phyloP scores from a whole-genome alignment of 2,329 filamentous ascomycete species.

The Pseudogymnoascus sp. region DNA sequence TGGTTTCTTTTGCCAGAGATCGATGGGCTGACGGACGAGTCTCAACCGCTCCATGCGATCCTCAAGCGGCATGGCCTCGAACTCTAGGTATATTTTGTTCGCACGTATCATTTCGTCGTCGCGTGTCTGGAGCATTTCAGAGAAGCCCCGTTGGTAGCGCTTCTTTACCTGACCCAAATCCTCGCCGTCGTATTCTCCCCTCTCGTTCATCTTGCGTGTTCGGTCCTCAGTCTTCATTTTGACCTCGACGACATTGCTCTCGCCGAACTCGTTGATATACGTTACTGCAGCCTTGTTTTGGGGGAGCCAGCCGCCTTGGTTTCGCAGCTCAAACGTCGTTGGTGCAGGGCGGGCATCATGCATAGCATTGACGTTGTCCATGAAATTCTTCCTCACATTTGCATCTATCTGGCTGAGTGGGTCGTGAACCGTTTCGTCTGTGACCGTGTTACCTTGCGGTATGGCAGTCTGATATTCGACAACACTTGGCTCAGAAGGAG shows the following conservation, averaged over 20 bases:
- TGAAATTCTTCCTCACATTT: not conserved
- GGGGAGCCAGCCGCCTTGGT: not conserved
- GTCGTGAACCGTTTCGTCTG: no score
- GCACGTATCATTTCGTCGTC: slow-evolving; percentile 9
- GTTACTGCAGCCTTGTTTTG: not conserved
- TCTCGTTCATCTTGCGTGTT: not conserved
- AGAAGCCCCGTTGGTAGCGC: not conserved
- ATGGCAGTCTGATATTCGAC: not conserved
- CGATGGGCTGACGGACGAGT: not conserved
- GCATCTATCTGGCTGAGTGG: not conserved
- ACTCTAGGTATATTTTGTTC: slow-evolving; percentile 3
- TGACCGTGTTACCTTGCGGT: not conserved
- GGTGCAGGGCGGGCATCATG: not conserved
- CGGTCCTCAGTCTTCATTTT: not conserved
- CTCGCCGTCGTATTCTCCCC: slow-evolving; percentile 6
- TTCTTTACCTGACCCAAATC: slow-evolving; percentile 3
- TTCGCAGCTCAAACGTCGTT: not conserved
- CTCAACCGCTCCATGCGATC: slow-evolving; percentile 4
- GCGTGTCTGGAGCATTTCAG: not conserved
- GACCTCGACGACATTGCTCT: not conserved
- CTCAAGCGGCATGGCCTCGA: not conserved
- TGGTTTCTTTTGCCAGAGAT: not conserved
- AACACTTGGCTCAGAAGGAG: not conserved
- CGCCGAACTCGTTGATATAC: not conserved
- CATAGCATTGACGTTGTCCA: not conserved